Evolutionary conservation across 176 grass and related monocot species (phyloP).

Genomic region (Triticum aestivum): IWGSC_CS_RefSeq_v2.1 NC_057811.1:125732223-125732722

Average conservation of each 20-base stretch:
- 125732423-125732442: neutral
- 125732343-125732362: neutral
- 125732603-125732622: neutral
- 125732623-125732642: neutral
- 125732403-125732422: slow-evolving; percentile 34
- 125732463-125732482: neutral
- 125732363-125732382: slow-evolving; percentile 3
- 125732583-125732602: neutral
- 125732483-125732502: neutral
- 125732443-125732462: neutral
- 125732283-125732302: neutral
- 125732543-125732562: slow-evolving; percentile 8
- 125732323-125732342: neutral
- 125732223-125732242: slow-evolving; percentile 39
- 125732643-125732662: neutral
- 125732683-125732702: neutral
- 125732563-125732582: neutral
- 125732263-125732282: slow-evolving; percentile 49
- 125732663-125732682: neutral
- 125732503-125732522: neutral
- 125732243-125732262: slow-evolving; percentile 53
- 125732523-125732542: neutral
- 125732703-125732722: neutral
- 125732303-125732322: neutral
- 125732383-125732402: slow-evolving; percentile 37